Conservation (phyloP, 495 filamentous ascomycete genomes). For the Articulospora tetracladia region DNA sequence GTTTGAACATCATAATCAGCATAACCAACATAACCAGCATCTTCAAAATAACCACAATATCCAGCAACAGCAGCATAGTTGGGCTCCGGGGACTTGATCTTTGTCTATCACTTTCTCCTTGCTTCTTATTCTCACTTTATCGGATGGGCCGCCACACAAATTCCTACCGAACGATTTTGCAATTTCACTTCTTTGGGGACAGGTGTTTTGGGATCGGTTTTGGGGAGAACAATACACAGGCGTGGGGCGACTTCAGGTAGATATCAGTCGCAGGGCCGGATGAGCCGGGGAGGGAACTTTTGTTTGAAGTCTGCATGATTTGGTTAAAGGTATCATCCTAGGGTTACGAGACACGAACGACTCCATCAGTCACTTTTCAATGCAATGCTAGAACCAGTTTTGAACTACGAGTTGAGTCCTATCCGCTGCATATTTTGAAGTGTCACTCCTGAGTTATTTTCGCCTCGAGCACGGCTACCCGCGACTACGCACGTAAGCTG, state of each 20-base stretch:
- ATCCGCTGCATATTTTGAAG: too few relatives aligned
- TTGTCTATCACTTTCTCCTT: too few relatives aligned
- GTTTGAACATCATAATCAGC: constrained; percentile 8
- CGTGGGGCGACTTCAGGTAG: not conserved
- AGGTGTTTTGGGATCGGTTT: not conserved
- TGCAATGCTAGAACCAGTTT: too few relatives aligned
- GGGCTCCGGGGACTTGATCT: constrained; percentile 5
- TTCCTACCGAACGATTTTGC: too few relatives aligned
- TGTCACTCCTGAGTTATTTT: too few relatives aligned
- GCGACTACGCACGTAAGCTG: too few relatives aligned
- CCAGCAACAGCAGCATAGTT: constrained; percentile 6
- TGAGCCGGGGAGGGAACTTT: not conserved
- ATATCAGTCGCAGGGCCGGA: not conserved
- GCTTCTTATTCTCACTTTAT: too few relatives aligned
- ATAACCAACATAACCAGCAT: constrained; percentile 6
- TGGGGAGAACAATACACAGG: not conserved
- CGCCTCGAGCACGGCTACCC: too few relatives aligned
- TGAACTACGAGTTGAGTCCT: too few relatives aligned
- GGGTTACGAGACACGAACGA: not conserved
- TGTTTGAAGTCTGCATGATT: not conserved
- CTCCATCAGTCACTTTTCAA: too few relatives aligned
- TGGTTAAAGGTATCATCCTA: not conserved
- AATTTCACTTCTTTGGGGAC: not conserved
- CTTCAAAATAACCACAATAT: not conserved
- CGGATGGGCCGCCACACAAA: too few relatives aligned